Percentiles rank a stretch among this genome's conserved stretches.
These are phyloP conservation scores for Drechslera avenae DNA, from an alignment of 2,329 filamentous ascomycete species.

Conservation along the genomic window DNA sequence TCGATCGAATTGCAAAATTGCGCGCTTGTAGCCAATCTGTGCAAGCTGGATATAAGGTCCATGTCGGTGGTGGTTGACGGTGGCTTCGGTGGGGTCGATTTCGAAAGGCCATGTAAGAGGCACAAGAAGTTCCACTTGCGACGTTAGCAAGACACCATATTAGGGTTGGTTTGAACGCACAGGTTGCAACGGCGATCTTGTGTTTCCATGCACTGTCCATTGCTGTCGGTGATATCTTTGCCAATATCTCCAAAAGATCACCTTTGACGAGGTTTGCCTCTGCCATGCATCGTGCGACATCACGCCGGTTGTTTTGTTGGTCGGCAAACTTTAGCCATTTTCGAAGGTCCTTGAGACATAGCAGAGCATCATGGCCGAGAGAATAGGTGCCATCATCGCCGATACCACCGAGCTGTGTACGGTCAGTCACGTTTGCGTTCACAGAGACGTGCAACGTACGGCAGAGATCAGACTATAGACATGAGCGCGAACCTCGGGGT, in stretches of 20 bases:
- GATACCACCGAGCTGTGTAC: conserved; percentile 78
- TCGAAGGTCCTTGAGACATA: conserved; percentile 90
- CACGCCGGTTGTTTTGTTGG: conserved; percentile 89
- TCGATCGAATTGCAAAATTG: conserved; percentile 81
- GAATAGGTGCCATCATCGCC: conserved; percentile 83
- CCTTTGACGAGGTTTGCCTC: conserved; percentile 91
- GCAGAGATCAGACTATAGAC: conserved; percentile 93
- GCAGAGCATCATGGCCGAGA: conserved; percentile 89
- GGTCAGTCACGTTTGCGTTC: conserved; percentile 15
- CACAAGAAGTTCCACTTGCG: conserved; percentile 78
- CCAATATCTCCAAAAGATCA: conserved; percentile 87
- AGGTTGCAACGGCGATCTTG: conserved; percentile 79
- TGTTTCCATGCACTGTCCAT: conserved; percentile 76
- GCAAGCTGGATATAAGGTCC: conserved; percentile 86
- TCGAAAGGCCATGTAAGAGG: conserved; percentile 95
- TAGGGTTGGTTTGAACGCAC: conserved; percentile 44
- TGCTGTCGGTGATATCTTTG: conserved; percentile 71
- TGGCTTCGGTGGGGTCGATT: conserved; percentile 77
- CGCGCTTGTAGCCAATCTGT: conserved; percentile 87
- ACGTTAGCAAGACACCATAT: conserved; percentile 22
- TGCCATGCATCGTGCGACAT: conserved; percentile 89
- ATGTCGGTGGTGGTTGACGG: conserved; percentile 89
- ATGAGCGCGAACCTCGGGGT: conserved; percentile 90
- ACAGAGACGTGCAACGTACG: conserved; percentile 58
- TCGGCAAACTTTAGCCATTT: conserved; percentile 96